phyloP scores from a whole-genome alignment of 441 rosid species.

The Syzygium syzygioides region DNA sequence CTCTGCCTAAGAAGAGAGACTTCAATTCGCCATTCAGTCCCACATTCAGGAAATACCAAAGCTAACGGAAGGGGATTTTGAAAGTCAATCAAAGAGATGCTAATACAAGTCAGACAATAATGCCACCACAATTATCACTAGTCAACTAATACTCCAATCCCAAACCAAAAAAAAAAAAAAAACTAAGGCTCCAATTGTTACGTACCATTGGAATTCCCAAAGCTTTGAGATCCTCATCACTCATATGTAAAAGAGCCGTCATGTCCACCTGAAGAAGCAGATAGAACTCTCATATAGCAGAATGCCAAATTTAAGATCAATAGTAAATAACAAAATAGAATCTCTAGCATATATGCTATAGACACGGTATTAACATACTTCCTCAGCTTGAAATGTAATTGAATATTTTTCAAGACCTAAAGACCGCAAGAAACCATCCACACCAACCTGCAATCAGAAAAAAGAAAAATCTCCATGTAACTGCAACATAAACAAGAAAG shows the following conservation, averaged over 20 bases:
- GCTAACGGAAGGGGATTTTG: not conserved
- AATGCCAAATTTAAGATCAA: not conserved
- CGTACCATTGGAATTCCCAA: slow-evolving; percentile 90
- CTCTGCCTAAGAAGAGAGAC: not conserved
- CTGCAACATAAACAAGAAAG: not conserved
- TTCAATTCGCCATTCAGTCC: not conserved
- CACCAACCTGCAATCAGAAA: slow-evolving; percentile 54
- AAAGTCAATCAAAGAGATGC: not conserved
- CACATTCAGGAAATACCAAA: not conserved
- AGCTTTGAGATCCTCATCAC: slow-evolving; percentile 88
- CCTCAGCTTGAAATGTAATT: slow-evolving; percentile 91
- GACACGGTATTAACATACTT: slow-evolving; percentile 31
- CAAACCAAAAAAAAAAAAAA: not conserved
- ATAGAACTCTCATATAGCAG: not conserved
- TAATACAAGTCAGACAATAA: not conserved
- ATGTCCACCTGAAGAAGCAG: slow-evolving; percentile 71
- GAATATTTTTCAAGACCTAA: slow-evolving; percentile 91
- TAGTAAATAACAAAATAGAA: not conserved
- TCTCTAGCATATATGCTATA: not conserved
- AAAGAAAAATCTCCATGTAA: slow-evolving; percentile 1
- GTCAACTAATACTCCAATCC: not conserved
- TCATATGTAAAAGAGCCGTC: slow-evolving; percentile 93
- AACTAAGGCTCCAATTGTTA: not conserved
- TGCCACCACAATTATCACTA: not conserved
- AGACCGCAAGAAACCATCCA: slow-evolving; percentile 79